These are phyloP conservation scores for Chlamydomonas urium DNA, from an alignment of 139 green algal genomes.

Conservation along the genomic window DNA sequence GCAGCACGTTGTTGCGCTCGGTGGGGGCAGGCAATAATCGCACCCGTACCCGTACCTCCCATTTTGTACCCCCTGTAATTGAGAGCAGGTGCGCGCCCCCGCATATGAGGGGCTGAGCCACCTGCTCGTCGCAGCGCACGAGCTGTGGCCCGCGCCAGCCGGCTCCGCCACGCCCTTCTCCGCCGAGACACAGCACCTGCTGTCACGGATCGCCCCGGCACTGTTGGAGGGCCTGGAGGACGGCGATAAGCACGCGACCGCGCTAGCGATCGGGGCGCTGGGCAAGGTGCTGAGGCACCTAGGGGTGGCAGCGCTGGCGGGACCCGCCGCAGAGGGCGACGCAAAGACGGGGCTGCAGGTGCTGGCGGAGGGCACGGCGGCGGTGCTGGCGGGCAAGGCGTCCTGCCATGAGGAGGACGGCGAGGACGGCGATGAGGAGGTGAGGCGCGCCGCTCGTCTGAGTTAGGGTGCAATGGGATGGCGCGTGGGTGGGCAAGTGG, in stretches of 20 bases:
- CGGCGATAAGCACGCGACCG: conserved; percentile 14
- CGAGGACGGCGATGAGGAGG: conserved; percentile 21
- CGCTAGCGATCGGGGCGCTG: conserved; percentile 17
- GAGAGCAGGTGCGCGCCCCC: conserved; percentile 55
- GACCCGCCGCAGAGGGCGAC: no score
- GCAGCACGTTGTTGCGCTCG: no score
- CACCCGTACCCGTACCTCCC: not conserved
- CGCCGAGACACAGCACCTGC: conserved; percentile 28
- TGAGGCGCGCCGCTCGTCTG: no score
- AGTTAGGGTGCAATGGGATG: no score
- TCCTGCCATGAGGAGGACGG: conserved; percentile 30
- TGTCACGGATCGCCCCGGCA: conserved; percentile 13
- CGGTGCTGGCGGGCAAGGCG: conserved; percentile 41
- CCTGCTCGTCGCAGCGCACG: conserved; percentile 27
- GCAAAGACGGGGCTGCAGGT: no score
- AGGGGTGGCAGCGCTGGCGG: no score
- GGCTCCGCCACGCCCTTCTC: not conserved
- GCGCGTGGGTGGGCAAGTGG: no score
- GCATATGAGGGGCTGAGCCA: conserved; percentile 36
- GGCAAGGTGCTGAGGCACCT: no score
- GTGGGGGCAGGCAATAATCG: no score
- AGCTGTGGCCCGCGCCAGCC: conserved; percentile 4
- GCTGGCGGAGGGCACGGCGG: no score
- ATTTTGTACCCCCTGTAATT: conserved; percentile 42
- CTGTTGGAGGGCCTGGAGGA: conserved; percentile 21